Conservation (phyloP, 371 early-diverging fungal species). For the Nosema granulosis region DNA sequence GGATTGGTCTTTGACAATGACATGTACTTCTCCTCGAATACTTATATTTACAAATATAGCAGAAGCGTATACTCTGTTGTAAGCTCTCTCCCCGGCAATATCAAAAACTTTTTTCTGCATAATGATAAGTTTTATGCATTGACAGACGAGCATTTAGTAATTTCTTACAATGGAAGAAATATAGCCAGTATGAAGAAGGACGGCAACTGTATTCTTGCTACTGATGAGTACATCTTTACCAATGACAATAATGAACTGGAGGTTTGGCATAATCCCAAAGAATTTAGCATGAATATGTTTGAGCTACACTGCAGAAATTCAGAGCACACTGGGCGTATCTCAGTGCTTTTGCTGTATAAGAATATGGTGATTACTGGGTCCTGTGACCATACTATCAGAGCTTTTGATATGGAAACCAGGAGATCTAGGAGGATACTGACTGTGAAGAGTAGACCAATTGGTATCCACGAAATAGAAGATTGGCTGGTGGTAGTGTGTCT, state of each 20-base stretch:
- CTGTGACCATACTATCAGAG: conserved; percentile 40
- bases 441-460: conserved; percentile 24
- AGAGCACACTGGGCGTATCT: conserved; percentile 28
- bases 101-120: conserved; percentile 5
- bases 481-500: conserved; percentile 23
- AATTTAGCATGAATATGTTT: conserved; percentile 47
- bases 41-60: conserved; percentile 27
- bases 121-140: conserved; percentile 15
- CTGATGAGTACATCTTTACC: conserved; percentile 29
- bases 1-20: conserved; percentile 25
- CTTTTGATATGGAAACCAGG: conserved; percentile 24
- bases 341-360: conserved; percentile 21
- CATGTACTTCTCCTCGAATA: conserved; percentile 48
- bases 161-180: conserved; percentile 33
- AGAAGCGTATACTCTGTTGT: conserved; percentile 1
- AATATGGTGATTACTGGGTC: conserved; percentile 25
- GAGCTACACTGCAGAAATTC: conserved; percentile 11
- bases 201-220: neutral
- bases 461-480: conserved; percentile 3
- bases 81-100: neutral
- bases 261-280: conserved; percentile 53
- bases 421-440: conserved; percentile 3
- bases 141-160: conserved; percentile 36
- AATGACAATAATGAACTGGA: conserved; percentile 35
- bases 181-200: conserved; percentile 21